Base-by-base conservation (phyloP, 108 stramenopile species). In the Cyclotella kingstonii region DNA sequence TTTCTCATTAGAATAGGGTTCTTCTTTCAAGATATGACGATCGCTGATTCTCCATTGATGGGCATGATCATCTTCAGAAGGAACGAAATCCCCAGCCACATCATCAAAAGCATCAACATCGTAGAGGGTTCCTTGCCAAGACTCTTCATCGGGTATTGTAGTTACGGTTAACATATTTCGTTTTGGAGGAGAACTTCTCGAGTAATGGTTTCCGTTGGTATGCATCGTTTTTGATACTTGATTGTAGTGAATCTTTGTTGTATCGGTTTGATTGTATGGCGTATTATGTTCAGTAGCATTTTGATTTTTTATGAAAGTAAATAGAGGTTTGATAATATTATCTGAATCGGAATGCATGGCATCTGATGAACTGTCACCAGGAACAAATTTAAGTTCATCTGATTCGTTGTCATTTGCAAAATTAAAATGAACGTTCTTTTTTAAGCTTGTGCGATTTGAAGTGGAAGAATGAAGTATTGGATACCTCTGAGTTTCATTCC, bases 361-460 rank as follows among this genome's bases (percentile, higher is more conserved):
- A 63, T 34, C 30, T 15, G 68, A 60, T 15, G 58, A 50, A 30
- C 43, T 69, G 21, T 70, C 60, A 43, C 15, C 4, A 10, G 53
- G 50, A 48, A 63, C 62, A 40, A 63, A 63, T 47, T 52, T 63
- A 26, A 63, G n/a, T 23, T 63, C 70, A 14, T 43, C 55, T 7
- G 62, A 57, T 42, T 63, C 70, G 23, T 40, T 26, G 26, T 63
- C 70, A 33, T 46, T 25, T 31, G 61, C 50, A 25, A 63, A 11
- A 59, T 63, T 49, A 22, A 72, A 63, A 52, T 56, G 70, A 29
- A 72, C 70, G 26, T 47, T 40, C 39, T 58, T 72, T 31, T 29
- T 63, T 40, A 49, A 19, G 42, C 48, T 29, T 50, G 29, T 50
- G n/a, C 31, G 12, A 11, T 29, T 29, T 14, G 28, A 12, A 30